Conservation (phyloP, 2,329 filamentous ascomycete species). For the Furcasterigmium sp. region DNA sequence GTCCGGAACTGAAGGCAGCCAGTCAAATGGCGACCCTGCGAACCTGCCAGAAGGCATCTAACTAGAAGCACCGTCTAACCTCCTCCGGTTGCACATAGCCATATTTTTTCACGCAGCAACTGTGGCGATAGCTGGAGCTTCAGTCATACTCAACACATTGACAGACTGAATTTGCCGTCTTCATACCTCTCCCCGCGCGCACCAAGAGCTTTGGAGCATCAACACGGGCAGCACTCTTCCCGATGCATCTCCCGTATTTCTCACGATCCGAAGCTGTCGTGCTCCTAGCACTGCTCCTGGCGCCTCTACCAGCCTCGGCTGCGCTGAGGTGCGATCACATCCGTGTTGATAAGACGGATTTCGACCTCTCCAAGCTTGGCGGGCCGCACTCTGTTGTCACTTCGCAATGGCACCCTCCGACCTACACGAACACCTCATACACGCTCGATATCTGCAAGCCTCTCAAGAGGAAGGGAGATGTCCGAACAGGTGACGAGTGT, state of each 20-base stretch:
- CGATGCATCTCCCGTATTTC: conserved; percentile 10
- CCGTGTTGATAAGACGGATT: conserved; percentile 51
- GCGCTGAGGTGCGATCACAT: conserved; percentile 60
- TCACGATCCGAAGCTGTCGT: conserved; percentile 27
- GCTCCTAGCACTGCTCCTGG: conserved; percentile 28
- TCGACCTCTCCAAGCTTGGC: conserved; percentile 57
- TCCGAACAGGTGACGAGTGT: conserved; percentile 55
- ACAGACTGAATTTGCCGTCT: background rate
- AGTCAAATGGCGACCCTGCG: too few relatives aligned
- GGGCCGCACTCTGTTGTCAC: conserved; percentile 67
- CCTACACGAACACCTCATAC: conserved; percentile 69
- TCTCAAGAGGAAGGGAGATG: conserved; percentile 56
- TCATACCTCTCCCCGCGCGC: background rate
- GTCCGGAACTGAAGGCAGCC: too few relatives aligned
- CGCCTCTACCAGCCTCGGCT: conserved; percentile 32
- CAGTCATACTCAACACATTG: background rate
- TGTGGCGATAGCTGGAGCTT: background rate
- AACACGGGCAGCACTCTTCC: conserved; percentile 14
- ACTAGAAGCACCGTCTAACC: too few relatives aligned
- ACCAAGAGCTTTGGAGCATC: background rate
- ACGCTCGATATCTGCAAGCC: conserved; percentile 72
- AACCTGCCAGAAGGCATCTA: too few relatives aligned
- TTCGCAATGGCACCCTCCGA: conserved; percentile 44
- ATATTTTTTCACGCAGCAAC: too few relatives aligned
- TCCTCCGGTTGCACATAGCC: too few relatives aligned